Evolutionary conservation across 2,329 filamentous ascomycete genomes (phyloP).

Genomic region (Fusarium sp.): DNA sequence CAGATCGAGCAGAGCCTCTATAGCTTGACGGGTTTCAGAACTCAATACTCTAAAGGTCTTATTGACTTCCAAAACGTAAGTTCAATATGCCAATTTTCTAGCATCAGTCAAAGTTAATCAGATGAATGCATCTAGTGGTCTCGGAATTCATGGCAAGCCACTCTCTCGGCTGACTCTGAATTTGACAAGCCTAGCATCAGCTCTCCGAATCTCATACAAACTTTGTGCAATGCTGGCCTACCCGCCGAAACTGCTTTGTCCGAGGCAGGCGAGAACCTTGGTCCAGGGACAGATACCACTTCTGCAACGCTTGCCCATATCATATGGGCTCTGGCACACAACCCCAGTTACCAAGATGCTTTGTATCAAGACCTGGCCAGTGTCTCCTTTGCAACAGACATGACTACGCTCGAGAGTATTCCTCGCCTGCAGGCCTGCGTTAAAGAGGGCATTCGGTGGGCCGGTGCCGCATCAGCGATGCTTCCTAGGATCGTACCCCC

Average conservation of each 20-base stretch:
- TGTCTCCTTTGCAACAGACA: neutral
- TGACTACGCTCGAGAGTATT: slow-evolving; percentile 39
- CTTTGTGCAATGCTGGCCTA: slow-evolving; percentile 33
- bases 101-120: neutral
- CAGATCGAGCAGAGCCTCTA: neutral
- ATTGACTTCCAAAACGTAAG: neutral
- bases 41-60: neutral
- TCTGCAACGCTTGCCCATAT: slow-evolving; percentile 47
- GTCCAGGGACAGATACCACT: slow-evolving; percentile 48
- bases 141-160: neutral
- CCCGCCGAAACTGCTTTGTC: slow-evolving; percentile 41
- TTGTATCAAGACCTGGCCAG: slow-evolving; percentile 37
- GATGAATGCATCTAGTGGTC: neutral
- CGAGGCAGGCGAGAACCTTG: slow-evolving; percentile 47
- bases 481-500: slow-evolving; percentile 41
- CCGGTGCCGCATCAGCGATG: slow-evolving; percentile 43
- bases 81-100: too few relatives aligned
- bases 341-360: slow-evolving; percentile 38
- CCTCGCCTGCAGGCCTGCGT: slow-evolving; percentile 40
- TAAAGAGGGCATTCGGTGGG: slow-evolving; percentile 46
- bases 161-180: neutral
- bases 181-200: too few relatives aligned
- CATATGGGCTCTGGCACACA: slow-evolving; percentile 44
- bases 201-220: slow-evolving; percentile 36
- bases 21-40: neutral